A percentile compares a stretch with the other conserved stretches of the same genome.
These are phyloP conservation scores for Epichloe hybrida DNA, from an alignment of 2,329 filamentous ascomycete species.

Conservation along the genomic window DNA sequence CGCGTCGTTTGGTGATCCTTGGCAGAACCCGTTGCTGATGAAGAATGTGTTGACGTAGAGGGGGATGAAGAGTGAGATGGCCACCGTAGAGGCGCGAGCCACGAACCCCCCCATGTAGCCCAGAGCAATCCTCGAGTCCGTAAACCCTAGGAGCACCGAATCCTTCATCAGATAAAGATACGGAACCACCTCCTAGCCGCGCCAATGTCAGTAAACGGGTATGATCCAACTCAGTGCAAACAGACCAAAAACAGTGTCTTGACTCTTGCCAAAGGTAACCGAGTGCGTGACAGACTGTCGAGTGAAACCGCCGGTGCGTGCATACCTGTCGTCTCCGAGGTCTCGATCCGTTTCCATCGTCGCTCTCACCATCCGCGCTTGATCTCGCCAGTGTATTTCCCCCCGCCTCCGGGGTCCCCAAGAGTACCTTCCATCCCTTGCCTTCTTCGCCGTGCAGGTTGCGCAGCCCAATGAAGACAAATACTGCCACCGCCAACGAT, in stretches of 20 bases:
- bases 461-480: slow-evolving; percentile 67
- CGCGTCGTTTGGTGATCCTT: slow-evolving; percentile 47
- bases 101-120: slow-evolving; percentile 93
- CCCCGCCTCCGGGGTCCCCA: slow-evolving; percentile 24
- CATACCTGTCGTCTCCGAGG: slow-evolving; percentile 16
- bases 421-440: slow-evolving; percentile 54
- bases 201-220: neutral
- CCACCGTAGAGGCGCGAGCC: slow-evolving; percentile 84
- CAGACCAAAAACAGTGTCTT: no score
- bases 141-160: slow-evolving; percentile 57
- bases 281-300: neutral
- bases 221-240: neutral
- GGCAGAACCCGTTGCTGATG: slow-evolving; percentile 66
- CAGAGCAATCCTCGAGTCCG: slow-evolving; percentile 64
- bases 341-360: slow-evolving; percentile 5
- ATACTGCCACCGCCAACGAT: slow-evolving; percentile 56
- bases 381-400: slow-evolving; percentile 10
- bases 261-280: no score
- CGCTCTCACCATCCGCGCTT: slow-evolving; percentile 6
- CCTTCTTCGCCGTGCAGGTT: slow-evolving; percentile 57
- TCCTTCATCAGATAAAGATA: slow-evolving; percentile 48
- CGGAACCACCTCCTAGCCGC: slow-evolving; percentile 29
- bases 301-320: neutral
- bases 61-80: slow-evolving; percentile 88
- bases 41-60: slow-evolving; percentile 89